phyloP scores from a whole-genome alignment of 1,139 yeast genomes.

The Nadsonia starkeyi-henricii region DNA sequence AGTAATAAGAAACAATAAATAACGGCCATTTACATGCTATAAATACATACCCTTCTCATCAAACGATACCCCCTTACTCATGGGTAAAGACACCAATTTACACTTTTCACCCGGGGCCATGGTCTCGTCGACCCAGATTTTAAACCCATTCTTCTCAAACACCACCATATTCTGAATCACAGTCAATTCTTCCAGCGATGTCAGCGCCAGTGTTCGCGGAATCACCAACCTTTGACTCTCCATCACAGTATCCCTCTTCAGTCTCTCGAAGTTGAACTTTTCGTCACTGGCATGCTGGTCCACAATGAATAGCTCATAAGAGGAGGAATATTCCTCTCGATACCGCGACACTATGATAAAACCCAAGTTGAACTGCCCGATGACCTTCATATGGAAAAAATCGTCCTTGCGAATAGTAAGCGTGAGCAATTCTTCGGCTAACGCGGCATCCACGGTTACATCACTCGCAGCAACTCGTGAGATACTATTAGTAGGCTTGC shows the following conservation, averaged over 20 bases:
- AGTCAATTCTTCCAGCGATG: slow-evolving; percentile 62
- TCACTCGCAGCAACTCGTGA: background rate
- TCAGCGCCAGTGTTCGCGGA: slow-evolving; percentile 52
- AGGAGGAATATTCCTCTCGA: slow-evolving; percentile 15
- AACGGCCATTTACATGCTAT: background rate
- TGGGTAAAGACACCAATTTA: slow-evolving; percentile 49
- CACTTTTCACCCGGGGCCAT: slow-evolving; percentile 45
- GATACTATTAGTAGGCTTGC: no score
- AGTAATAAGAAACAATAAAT: background rate
- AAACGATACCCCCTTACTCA: slow-evolving; percentile 56
- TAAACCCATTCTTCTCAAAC: slow-evolving; percentile 68
- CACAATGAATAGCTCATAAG: slow-evolving; percentile 58
- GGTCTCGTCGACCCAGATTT: slow-evolving; percentile 35
- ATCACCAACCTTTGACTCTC: slow-evolving; percentile 57
- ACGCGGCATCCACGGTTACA: slow-evolving; percentile 2
- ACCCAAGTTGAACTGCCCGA: slow-evolving; percentile 90
- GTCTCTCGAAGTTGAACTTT: slow-evolving; percentile 70
- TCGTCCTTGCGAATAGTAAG: slow-evolving; percentile 21
- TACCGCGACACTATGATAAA: slow-evolving; percentile 57
- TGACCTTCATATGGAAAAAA: slow-evolving; percentile 50
- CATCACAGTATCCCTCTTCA: slow-evolving; percentile 41
- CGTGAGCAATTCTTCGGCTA: slow-evolving; percentile 10
- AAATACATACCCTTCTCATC: slow-evolving; percentile 22
- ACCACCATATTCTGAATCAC: slow-evolving; percentile 44
- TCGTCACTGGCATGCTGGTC: slow-evolving; percentile 99